A percentile compares a stretch with the other conserved stretches of the same genome.
These are phyloP conservation scores for Russula earlei DNA, from an alignment of 768 basidiomycete species.

Conservation along the genomic window DNA sequence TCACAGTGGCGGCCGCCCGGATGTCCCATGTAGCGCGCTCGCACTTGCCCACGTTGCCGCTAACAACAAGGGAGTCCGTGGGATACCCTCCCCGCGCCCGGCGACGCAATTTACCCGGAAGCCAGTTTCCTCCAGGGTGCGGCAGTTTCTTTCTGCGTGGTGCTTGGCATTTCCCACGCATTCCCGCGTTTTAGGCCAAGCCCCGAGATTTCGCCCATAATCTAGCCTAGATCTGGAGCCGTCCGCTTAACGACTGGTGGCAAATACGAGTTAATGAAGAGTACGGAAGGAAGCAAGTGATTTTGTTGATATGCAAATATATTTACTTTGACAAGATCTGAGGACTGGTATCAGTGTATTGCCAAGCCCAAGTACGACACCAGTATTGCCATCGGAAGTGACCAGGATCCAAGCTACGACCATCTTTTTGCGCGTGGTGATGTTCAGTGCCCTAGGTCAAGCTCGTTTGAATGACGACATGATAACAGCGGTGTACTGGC, in stretches of 20 bases:
- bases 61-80: background rate
- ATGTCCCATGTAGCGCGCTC: background rate
- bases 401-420: no score
- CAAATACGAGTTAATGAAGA: no score
- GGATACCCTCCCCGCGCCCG: background rate
- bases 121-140: background rate
- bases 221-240: background rate
- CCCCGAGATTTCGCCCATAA: background rate
- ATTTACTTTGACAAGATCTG: no score
- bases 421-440: no score
- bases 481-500: no score
- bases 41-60: background rate
- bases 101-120: background rate
- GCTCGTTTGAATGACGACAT: no score
- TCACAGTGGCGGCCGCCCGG: constrained; percentile 13
- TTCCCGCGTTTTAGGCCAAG: background rate
- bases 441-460: no score
- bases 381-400: no score
- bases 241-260: no score
- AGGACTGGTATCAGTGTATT: background rate
- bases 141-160: background rate
- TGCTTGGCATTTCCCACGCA: background rate
- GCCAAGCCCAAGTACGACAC: background rate
- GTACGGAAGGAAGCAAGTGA: background rate
- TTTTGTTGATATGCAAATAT: no score